Evolutionary conservation across 2,329 filamentous ascomycete species (phyloP).

Genomic region (Penicillium sp.): DNA sequence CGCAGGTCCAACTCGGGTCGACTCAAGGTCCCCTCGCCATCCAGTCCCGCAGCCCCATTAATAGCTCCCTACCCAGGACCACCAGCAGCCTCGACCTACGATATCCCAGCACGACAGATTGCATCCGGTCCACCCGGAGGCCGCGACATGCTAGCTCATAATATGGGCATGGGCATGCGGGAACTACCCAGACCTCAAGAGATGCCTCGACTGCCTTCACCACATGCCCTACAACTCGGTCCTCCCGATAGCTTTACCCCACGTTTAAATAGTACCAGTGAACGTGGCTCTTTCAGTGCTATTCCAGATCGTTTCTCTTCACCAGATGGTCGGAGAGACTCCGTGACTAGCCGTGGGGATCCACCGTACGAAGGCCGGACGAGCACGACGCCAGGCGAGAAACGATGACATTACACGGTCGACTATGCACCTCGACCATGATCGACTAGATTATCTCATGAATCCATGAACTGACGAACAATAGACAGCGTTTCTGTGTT

Average conservation of each 20-base stretch:
- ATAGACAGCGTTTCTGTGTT: conserved; percentile 29
- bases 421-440: not conserved
- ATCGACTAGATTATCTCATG: not conserved
- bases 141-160: conserved; percentile 21
- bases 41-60: conserved; percentile 27
- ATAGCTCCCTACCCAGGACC: conserved; percentile 15
- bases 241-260: conserved; percentile 24
- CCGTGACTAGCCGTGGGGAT: conserved; percentile 21
- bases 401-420: not conserved
- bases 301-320: conserved; percentile 25
- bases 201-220: conserved; percentile 26
- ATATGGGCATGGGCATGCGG: conserved; percentile 23
- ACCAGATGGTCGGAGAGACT: conserved; percentile 27
- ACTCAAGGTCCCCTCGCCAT: conserved; percentile 28
- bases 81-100: not conserved
- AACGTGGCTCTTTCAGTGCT: conserved; percentile 21
- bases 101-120: conserved; percentile 8
- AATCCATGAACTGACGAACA: conserved; percentile 25
- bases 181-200: conserved; percentile 29
- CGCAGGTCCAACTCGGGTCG: conserved; percentile 26
- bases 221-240: conserved; percentile 28
- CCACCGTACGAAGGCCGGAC: conserved; percentile 22
- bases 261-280: conserved; percentile 22
- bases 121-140: conserved; percentile 9
- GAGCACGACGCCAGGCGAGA: conserved; percentile 19